Evolutionary conservation across 75 land plant genomes (phyloP).

Genomic region (Picea sitchensis): DNA sequence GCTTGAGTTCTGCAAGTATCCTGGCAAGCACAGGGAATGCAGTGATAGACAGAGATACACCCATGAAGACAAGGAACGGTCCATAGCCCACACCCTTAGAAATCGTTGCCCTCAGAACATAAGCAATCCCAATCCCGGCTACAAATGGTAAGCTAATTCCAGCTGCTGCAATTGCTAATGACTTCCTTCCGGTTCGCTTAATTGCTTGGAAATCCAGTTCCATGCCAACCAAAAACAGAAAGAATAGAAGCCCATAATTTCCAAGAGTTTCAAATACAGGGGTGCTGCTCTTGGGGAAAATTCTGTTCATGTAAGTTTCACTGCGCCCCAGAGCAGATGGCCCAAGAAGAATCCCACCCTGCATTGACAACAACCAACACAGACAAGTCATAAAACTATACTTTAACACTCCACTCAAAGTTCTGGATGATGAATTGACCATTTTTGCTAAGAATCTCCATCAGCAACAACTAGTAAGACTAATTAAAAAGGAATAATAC

Average conservation of each 20-base stretch:
- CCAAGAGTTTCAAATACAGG: constrained; percentile 51
- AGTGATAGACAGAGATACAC: constrained; percentile 60
- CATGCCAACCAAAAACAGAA: constrained; percentile 66
- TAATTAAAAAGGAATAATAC: no score
- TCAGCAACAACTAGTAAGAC: no score
- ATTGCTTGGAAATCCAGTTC: constrained; percentile 49
- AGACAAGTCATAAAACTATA: background rate
- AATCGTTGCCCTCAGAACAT: constrained; percentile 15
- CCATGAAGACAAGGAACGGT: constrained; percentile 67
- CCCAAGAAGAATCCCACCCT: constrained; percentile 73
- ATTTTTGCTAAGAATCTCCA: no score
- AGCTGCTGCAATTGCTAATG: constrained; percentile 43
- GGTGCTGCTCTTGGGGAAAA: constrained; percentile 48
- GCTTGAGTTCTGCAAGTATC: constrained; percentile 64
- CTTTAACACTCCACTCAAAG: no score
- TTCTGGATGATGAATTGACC: no score
- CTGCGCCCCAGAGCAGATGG: constrained; percentile 62
- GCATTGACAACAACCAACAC: background rate
- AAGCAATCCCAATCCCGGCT: constrained; percentile 40
- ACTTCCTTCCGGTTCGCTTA: constrained; percentile 36
- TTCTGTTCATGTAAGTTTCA: constrained; percentile 16
- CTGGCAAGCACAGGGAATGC: constrained; percentile 69
- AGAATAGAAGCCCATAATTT: constrained; percentile 62
- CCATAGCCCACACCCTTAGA: constrained; percentile 11
- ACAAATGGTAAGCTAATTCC: constrained; percentile 59